Base-by-base conservation (phyloP, 352 stramenopile genomes). In the Plasmopara viticola region DNA sequence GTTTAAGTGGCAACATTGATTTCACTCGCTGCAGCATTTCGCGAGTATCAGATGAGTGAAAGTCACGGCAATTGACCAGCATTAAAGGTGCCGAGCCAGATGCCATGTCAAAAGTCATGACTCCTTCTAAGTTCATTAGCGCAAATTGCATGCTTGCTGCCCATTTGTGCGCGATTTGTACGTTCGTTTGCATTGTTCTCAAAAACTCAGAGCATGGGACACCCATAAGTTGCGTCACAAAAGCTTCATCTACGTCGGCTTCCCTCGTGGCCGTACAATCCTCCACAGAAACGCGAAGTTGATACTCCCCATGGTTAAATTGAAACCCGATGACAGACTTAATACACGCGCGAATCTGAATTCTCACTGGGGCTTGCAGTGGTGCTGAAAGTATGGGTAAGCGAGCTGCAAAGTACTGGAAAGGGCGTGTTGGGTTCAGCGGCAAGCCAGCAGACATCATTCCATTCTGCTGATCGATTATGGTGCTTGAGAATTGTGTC, bases 281-380 rank as follows among this genome's bases (percentile, higher is more conserved):
- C 59, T 93, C 83, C 9, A 93, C 70, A 6, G 78, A 68, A 41
- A 91, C 78, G 28, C 77, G 76, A 29, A 93, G 69, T 6, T 80
- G 66, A 56, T 90, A 93, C 10, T 55, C 52, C 4, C 83, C 83
- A 4, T 67, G 84, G 31, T 84, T 70, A 48, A 87, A 93, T 55
- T 90, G 74, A 59, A 93, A 93, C 0, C 75, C 74, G n/a, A 77
- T 62, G 14, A 93, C 83, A 14, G 83, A 93, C 62, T 93, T 90
- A 50, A 93, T 72, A 51, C 78, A 91, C 13, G 65, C 83, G 17
- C 77, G 78, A 39, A 93, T 73, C 9, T 65, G 53, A n/a, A 83
- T 64, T 54, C 63, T 72, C 48, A 14, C 67, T 41, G 9, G 48
- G 52, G 37, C 28, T 10, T 33, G 41, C 29, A 0, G 51, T 18